Conservation (phyloP, 1,139 yeast genomes). For the Suhomyces terraborum region DNA sequence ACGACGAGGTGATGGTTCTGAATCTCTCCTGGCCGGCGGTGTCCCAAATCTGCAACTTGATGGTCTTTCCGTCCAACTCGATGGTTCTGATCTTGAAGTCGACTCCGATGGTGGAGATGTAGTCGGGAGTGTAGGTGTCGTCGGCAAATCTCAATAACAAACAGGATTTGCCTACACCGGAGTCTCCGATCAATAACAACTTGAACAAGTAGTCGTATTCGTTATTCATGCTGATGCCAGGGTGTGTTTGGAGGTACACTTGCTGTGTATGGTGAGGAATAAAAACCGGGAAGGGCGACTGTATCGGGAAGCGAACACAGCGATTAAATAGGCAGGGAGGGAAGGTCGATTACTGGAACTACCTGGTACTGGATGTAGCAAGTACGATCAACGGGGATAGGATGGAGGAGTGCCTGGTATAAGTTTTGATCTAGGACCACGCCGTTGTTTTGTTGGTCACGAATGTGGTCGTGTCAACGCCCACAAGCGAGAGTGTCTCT, state of each 20-base stretch:
- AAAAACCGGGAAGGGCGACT: not conserved
- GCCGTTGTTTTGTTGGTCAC: constrained; percentile 15
- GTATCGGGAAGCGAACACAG: not conserved
- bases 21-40: constrained; percentile 99
- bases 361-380: not conserved
- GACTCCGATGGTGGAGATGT: constrained; percentile 96
- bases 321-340: not conserved
- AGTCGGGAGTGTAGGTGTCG: constrained; percentile 95
- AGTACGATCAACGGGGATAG: not conserved
- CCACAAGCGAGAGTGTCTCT: constrained; percentile 5
- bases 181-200: constrained; percentile 91
- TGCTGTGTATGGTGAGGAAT: not conserved
- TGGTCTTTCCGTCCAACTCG: constrained; percentile 94
- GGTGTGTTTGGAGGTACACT: not conserved
- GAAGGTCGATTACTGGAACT: not conserved
- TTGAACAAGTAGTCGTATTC: constrained; percentile 97
- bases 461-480: constrained; percentile 12
- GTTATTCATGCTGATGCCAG: constrained; percentile 56
- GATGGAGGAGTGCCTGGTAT: not conserved
- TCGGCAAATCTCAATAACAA: constrained; percentile 93
- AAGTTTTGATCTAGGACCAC: constrained; percentile 8
- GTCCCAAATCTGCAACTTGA: constrained; percentile 98
- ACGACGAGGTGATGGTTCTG: constrained; percentile 95
- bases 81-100: constrained; percentile 97
- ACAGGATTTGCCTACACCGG: constrained; percentile 98